Percentiles rank a stretch among this genome's conserved stretches.
Evolutionary conservation across 768 basidiomycete species (phyloP).

Genomic region (Russula ochroleuca): DNA sequence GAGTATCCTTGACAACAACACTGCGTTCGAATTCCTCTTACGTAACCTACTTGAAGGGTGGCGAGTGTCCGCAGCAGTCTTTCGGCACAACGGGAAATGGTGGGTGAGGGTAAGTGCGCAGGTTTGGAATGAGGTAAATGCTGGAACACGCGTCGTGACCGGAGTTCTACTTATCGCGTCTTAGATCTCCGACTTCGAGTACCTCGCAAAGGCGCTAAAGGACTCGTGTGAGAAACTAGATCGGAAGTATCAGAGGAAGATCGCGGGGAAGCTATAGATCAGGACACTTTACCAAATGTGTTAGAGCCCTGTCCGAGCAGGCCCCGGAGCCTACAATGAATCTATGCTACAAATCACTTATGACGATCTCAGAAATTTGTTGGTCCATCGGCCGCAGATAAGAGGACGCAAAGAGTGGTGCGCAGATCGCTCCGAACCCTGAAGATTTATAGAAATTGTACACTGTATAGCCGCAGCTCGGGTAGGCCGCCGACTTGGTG

Average conservation of each 20-base stretch:
- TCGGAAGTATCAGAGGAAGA: constrained; percentile 9
- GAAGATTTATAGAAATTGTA: background rate
- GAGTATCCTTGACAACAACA: constrained; percentile 26
- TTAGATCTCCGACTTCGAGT: constrained; percentile 34
- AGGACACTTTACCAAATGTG: background rate
- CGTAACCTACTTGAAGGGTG: constrained; percentile 32
- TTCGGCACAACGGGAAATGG: constrained; percentile 35
- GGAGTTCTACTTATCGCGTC: background rate
- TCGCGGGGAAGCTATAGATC: constrained; percentile 1
- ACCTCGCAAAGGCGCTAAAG: constrained; percentile 29
- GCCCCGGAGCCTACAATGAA: background rate
- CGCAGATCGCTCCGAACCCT: background rate
- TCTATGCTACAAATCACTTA: background rate
- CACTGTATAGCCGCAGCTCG: background rate
- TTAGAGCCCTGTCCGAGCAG: background rate
- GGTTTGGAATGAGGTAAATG: constrained; percentile 38
- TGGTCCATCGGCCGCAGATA: background rate
- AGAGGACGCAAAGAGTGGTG: background rate
- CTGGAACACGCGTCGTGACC: background rate
- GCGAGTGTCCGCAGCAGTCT: constrained; percentile 33
- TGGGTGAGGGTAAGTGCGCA: constrained; percentile 38
- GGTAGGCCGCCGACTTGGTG: background rate
- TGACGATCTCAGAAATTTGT: background rate
- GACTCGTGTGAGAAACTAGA: constrained; percentile 29
- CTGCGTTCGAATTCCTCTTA: constrained; percentile 24